Evolutionary conservation across 192 early-diverging fungal species (phyloP).

Genomic region (Phlyctochytrium planicorne): DNA sequence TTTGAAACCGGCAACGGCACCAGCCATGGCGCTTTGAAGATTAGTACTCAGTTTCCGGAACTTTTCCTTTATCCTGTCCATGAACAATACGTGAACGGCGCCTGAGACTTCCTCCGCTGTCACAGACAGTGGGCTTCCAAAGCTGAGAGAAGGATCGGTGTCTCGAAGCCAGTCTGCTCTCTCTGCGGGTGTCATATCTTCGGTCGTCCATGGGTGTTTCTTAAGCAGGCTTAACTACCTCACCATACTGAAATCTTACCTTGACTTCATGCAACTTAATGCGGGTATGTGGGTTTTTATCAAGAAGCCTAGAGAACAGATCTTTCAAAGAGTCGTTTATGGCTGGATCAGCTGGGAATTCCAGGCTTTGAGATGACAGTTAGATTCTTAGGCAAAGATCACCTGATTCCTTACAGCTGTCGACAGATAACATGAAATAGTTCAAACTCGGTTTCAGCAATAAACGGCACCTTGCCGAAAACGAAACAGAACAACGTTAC

Average conservation of each 20-base stretch:
- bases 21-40: neutral
- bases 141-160: slow-evolving; percentile 70
- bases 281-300: slow-evolving; percentile 82
- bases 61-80: slow-evolving; percentile 27
- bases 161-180: slow-evolving; percentile 69
- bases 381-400: slow-evolving; percentile 17
- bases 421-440: slow-evolving; percentile 88
- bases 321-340: slow-evolving; percentile 66
- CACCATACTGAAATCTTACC: slow-evolving; percentile 35
- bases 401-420: slow-evolving; percentile 52
- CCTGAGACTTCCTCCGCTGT: slow-evolving; percentile 77
- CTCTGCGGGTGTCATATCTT: slow-evolving; percentile 61
- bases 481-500: slow-evolving; percentile 94
- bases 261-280: slow-evolving; percentile 89
- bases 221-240: slow-evolving; percentile 8
- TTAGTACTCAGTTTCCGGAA: slow-evolving; percentile 8
- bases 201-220: slow-evolving; percentile 83
- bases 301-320: slow-evolving; percentile 71
- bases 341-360: slow-evolving; percentile 48
- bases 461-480: slow-evolving; percentile 90
- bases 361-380: slow-evolving; percentile 24
- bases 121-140: slow-evolving; percentile 63
- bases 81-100: slow-evolving; percentile 55
- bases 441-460: slow-evolving; percentile 93
- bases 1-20: too few relatives aligned